phyloP scores from a whole-genome alignment of 768 basidiomycete species.

The Trametes maxima region DNA sequence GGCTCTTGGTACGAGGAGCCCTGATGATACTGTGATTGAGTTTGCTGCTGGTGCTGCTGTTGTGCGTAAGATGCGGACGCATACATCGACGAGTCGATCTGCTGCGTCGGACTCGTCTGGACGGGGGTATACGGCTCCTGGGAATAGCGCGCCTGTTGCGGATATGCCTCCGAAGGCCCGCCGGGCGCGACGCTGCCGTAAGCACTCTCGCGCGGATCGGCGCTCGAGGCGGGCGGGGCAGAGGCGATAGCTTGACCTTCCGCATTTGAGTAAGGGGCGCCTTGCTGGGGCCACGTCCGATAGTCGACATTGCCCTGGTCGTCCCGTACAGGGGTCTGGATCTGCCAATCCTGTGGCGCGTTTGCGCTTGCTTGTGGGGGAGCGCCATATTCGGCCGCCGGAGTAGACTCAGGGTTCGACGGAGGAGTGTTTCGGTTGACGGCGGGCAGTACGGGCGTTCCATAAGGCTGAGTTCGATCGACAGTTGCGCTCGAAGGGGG shows the following conservation, averaged over 20 bases:
- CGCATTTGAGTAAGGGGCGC: constrained; percentile 20
- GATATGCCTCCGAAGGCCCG: constrained; percentile 18
- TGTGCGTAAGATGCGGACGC: constrained; percentile 37
- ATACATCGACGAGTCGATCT: constrained; percentile 35
- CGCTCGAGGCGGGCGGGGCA: constrained; percentile 16
- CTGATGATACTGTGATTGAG: constrained; percentile 29
- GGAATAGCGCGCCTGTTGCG: constrained; percentile 22
- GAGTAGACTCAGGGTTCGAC: constrained; percentile 16
- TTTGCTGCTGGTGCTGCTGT: constrained; percentile 35
- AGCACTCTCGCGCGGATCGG: constrained; percentile 25
- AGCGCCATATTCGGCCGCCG: constrained; percentile 23
- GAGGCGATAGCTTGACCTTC: constrained; percentile 22
- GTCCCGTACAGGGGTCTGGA: constrained; percentile 26
- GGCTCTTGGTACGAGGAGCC: constrained; percentile 31
- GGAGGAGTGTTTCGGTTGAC: constrained; percentile 44
- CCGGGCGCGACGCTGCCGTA: constrained; percentile 24
- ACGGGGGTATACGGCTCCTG: constrained; percentile 26
- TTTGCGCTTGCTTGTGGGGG: constrained; percentile 20
- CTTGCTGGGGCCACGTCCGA: constrained; percentile 30
- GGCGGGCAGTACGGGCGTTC: constrained; percentile 48
- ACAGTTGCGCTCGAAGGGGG: constrained; percentile 33
- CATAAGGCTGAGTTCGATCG: constrained; percentile 47
- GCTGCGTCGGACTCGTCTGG: constrained; percentile 33
- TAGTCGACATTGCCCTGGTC: constrained; percentile 25
- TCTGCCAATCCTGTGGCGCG: constrained; percentile 27